Conservation (phyloP, 1,284 basidiomycete species). For the Golubevia sp. region DNA sequence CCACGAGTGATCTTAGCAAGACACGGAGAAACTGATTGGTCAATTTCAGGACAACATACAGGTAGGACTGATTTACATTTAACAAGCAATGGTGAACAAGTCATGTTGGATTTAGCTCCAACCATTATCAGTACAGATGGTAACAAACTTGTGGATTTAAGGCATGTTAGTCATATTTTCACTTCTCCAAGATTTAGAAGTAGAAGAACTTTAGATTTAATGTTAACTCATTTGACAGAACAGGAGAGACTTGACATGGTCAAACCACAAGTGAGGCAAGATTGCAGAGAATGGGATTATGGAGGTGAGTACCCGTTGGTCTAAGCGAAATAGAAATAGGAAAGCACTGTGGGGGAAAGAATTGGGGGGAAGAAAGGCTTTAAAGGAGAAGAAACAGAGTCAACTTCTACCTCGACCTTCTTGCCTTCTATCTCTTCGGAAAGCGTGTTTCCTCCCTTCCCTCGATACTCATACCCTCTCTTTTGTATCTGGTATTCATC, state of each 20-base stretch:
- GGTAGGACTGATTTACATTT: conserved; percentile 52
- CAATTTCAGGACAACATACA: conserved; percentile 53
- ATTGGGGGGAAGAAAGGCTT: not conserved
- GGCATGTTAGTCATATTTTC: conserved; percentile 38
- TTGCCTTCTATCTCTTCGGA: not conserved
- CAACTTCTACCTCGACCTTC: too few relatives aligned
- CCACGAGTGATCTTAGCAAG: conserved; percentile 53
- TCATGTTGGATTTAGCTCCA: conserved; percentile 42
- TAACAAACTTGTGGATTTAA: conserved; percentile 38
- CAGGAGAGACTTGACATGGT: conserved; percentile 23
- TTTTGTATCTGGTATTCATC: not conserved
- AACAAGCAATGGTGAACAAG: conserved; percentile 43
- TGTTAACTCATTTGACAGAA: conserved; percentile 34
- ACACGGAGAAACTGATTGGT: conserved; percentile 59
- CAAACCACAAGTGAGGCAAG: conserved; percentile 24
- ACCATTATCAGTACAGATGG: conserved; percentile 37
- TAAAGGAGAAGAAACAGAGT: too few relatives aligned
- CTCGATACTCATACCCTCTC: not conserved
- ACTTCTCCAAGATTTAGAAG: conserved; percentile 41
- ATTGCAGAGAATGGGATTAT: conserved; percentile 59
- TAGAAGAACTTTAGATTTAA: conserved; percentile 39
- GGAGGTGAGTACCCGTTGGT: conserved; percentile 19
- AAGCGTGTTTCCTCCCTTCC: not conserved
- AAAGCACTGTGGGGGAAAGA: not conserved
- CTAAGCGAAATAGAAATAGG: not conserved